These are phyloP conservation scores for Begonia loranthoides DNA, from an alignment of 306 rosid genomes.

Conservation along the genomic window DNA sequence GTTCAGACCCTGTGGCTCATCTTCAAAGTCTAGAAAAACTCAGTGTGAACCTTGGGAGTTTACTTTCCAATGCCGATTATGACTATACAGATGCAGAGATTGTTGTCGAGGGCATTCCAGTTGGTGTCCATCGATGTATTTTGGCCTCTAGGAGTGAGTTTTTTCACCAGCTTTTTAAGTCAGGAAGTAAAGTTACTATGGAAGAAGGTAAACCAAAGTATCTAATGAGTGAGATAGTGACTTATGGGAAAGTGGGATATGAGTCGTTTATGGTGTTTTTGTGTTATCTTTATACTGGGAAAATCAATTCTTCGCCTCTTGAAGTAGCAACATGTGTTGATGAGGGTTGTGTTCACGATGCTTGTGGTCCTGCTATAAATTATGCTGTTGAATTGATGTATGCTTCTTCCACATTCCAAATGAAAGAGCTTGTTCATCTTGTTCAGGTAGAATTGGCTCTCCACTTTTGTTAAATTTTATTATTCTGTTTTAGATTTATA, in stretches of 20 bases:
- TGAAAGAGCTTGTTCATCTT: conserved; percentile 68
- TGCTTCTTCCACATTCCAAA: conserved; percentile 73
- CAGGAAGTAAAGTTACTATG: conserved; percentile 18
- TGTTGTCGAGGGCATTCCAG: conserved; percentile 39
- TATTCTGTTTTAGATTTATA: not conserved
- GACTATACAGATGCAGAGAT: conserved; percentile 61
- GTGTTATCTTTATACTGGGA: conserved; percentile 81
- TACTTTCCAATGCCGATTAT: conserved; percentile 35
- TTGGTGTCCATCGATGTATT: conserved; percentile 52
- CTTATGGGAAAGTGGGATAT: conserved; percentile 45
- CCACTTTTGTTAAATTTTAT: not conserved
- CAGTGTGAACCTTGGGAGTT: conserved; percentile 56
- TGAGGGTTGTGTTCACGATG: conserved; percentile 57
- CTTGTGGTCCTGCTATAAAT: conserved; percentile 73
- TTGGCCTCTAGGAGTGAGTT: conserved; percentile 58
- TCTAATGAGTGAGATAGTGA: conserved; percentile 55
- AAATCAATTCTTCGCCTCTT: conserved; percentile 48
- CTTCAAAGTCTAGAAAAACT: conserved; percentile 51
- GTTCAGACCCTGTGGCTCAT: conserved; percentile 23
- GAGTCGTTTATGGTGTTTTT: conserved; percentile 63
- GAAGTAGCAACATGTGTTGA: conserved; percentile 83
- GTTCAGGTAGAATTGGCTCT: conserved; percentile 53
- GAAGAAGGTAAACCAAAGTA: conserved; percentile 50
- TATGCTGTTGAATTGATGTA: conserved; percentile 79
- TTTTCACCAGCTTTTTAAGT: conserved; percentile 57